phyloP scores from a whole-genome alignment of 2,329 filamentous ascomycete species.

The Cladosporium sp. region DNA sequence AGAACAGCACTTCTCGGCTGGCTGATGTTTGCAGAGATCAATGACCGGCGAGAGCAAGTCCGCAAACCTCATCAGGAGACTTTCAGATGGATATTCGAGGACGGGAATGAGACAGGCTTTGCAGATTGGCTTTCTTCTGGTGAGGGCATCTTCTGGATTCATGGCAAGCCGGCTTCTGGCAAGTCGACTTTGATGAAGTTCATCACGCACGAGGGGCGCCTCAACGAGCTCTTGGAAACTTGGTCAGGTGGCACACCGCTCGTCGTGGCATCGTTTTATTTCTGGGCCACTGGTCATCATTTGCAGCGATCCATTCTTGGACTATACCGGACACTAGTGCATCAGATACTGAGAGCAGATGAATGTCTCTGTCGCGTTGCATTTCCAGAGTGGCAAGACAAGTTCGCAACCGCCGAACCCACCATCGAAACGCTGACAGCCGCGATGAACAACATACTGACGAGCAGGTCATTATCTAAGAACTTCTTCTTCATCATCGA shows the following conservation, averaged over 20 bases:
- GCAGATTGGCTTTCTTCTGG: neutral
- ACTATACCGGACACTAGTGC: neutral
- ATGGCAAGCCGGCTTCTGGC: neutral
- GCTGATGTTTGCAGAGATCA: neutral
- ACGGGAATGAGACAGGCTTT: neutral
- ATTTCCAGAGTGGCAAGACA: neutral
- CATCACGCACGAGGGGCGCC: neutral
- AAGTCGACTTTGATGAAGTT: constrained; percentile 5
- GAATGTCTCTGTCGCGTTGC: neutral
- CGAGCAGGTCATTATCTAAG: neutral
- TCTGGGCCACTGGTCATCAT: neutral
- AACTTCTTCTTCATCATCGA: neutral
- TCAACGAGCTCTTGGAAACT: neutral
- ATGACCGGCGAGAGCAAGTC: neutral
- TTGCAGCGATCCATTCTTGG: neutral
- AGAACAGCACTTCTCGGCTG: neutral
- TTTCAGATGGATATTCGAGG: neutral
- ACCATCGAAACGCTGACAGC: neutral
- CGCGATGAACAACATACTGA: neutral
- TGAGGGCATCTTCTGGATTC: neutral
- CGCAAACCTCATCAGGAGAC: neutral
- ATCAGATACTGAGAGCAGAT: neutral
- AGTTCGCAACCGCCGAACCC: neutral
- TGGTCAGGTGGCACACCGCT: neutral
- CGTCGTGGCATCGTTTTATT: neutral